phyloP scores from a whole-genome alignment of 495 filamentous ascomycete species.

The Xylaria curta region DNA sequence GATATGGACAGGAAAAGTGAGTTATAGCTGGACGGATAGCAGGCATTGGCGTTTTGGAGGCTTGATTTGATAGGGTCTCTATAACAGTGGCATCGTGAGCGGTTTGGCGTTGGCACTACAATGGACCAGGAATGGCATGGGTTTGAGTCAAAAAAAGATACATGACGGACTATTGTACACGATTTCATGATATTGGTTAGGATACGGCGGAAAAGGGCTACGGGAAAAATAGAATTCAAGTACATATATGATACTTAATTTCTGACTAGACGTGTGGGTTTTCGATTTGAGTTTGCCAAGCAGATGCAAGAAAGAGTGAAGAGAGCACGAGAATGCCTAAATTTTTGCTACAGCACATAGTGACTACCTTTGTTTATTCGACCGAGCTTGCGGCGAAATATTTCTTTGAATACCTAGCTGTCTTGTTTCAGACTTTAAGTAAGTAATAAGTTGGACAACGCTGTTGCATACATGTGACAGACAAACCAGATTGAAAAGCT shows the following conservation, averaged over 20 bases:
- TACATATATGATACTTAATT: conserved; percentile 13
- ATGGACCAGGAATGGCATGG: conserved; percentile 15
- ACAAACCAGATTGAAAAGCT: background rate
- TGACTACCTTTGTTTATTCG: background rate
- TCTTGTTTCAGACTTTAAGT: background rate
- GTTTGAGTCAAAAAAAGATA: conserved; percentile 18
- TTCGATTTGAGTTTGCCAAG: background rate
- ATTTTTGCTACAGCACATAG: background rate
- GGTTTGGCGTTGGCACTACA: conserved; percentile 26
- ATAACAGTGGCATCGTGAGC: conserved; percentile 22
- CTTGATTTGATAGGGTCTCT: background rate
- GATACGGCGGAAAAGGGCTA: conserved; percentile 8
- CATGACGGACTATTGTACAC: conserved; percentile 24
- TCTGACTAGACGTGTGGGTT: background rate
- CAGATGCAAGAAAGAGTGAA: background rate
- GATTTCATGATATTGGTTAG: conserved; percentile 21
- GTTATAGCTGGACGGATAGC: conserved; percentile 12
- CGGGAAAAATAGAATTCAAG: conserved; percentile 23
- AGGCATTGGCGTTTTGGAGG: conserved; percentile 25
- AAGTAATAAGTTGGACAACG: background rate
- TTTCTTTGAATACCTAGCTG: background rate
- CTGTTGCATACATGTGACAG: background rate
- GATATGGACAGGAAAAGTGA: conserved; percentile 26
- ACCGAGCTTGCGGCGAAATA: background rate
- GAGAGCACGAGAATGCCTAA: background rate